phyloP scores from a whole-genome alignment of 805 yeast species.

The Pichia scutulata region DNA sequence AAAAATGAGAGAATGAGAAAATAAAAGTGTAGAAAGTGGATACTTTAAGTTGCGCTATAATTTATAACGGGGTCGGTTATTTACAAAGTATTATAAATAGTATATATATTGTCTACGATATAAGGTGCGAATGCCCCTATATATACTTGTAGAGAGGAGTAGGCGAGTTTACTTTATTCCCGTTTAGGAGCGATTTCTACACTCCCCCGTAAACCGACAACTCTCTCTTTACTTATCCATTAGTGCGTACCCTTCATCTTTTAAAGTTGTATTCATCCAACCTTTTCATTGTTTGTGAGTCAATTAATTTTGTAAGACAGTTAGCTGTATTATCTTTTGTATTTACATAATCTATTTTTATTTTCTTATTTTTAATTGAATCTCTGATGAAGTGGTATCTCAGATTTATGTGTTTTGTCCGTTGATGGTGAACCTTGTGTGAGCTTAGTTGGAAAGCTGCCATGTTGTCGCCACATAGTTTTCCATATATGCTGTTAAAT shows the following conservation, averaged over 20 bases:
- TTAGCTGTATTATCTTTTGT: conserved; percentile 4
- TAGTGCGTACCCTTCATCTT: too few relatives aligned
- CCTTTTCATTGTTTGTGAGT: background rate
- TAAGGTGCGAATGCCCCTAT: background rate
- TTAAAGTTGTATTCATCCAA: too few relatives aligned
- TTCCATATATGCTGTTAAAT: background rate
- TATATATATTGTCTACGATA: background rate
- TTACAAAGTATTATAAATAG: background rate
- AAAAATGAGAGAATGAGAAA: background rate
- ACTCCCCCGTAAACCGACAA: too few relatives aligned
- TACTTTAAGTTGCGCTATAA: background rate
- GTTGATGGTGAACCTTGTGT: conserved; percentile 7
- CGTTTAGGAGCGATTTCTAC: background rate
- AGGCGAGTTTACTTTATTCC: background rate
- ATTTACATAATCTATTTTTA: conserved; percentile 2
- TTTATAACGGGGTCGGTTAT: background rate
- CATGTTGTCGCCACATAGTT: background rate
- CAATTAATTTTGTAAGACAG: conserved; percentile 3
- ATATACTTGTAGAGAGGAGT: background rate
- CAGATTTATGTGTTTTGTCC: conserved; percentile 9
- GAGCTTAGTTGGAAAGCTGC: conserved; percentile 3
- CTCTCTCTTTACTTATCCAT: background rate
- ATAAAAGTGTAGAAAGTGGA: background rate
- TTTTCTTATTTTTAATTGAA: background rate
- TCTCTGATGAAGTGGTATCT: conserved; percentile 8